Percentiles rank a stretch among this genome's conserved stretches.
Evolutionary conservation across 1,139 yeast species (phyloP).

Genomic region (Scheffersomyces illinoinensis): DNA sequence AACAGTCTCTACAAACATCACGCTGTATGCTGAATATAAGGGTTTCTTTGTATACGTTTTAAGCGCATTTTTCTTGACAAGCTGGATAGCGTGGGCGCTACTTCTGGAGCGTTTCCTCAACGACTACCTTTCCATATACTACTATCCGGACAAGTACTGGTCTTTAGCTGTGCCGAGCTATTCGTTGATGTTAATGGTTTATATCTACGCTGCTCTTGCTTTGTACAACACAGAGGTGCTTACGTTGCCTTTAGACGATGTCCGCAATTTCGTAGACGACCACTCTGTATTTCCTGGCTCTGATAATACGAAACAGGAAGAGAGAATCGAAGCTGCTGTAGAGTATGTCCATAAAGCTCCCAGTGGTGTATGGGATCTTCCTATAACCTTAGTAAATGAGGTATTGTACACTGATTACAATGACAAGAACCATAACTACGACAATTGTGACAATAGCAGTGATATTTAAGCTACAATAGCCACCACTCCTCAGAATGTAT

Average conservation of each 20-base stretch:
- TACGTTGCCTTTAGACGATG: slow-evolving; percentile 59
- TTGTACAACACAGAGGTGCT: slow-evolving; percentile 73
- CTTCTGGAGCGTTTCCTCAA: slow-evolving; percentile 56
- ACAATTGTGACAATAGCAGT: not conserved
- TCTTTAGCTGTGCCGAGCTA: slow-evolving; percentile 73
- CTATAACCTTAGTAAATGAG: slow-evolving; percentile 68
- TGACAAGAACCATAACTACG: not conserved
- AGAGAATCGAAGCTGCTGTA: slow-evolving; percentile 17
- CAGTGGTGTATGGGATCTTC: slow-evolving; percentile 84
- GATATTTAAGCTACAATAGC: not conserved
- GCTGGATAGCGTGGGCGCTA: slow-evolving; percentile 71
- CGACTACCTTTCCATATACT: slow-evolving; percentile 56
- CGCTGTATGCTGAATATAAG: slow-evolving; percentile 74
- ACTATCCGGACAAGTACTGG: slow-evolving; percentile 90
- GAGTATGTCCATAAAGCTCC: slow-evolving; percentile 55
- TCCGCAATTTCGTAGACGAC: slow-evolving; percentile 68
- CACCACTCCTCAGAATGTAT: not conserved
- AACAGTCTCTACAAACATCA: slow-evolving; percentile 63
- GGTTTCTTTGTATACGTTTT: slow-evolving; percentile 80
- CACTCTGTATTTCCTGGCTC: slow-evolving; percentile 53
- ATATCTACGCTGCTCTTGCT: slow-evolving; percentile 67
- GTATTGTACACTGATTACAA: slow-evolving; percentile 49
- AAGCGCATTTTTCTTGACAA: slow-evolving; percentile 48
- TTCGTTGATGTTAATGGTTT: slow-evolving; percentile 68
- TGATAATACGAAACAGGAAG: slow-evolving; percentile 4